These are phyloP conservation scores for Malus sieversii DNA, from an alignment of 306 rosid genomes.

Conservation along the genomic window DNA sequence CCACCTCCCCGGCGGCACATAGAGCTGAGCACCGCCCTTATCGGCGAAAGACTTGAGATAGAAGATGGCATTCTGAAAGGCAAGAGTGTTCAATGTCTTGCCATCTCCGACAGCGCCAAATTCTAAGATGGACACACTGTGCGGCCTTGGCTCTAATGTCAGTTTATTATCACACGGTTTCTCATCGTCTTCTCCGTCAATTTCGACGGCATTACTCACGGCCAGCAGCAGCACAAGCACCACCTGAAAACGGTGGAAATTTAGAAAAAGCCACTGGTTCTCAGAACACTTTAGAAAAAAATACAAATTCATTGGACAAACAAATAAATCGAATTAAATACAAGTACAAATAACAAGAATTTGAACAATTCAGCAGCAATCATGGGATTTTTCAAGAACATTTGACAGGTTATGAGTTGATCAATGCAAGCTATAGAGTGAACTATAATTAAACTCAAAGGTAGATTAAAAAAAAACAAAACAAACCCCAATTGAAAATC, in stretches of 20 bases:
- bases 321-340: background rate
- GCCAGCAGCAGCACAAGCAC: conserved; percentile 70
- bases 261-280: conserved; percentile 22
- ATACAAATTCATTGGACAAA: background rate
- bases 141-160: conserved; percentile 69
- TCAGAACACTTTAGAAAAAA: background rate
- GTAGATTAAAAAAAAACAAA: background rate
- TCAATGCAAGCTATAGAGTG: conserved; percentile 3
- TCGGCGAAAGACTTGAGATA: conserved; percentile 95
- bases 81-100: conserved; percentile 75
- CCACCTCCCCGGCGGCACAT: conserved; percentile 88
- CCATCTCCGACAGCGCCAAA: conserved; percentile 99
- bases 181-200: conserved; percentile 33
- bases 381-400: background rate
- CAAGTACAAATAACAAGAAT: background rate
- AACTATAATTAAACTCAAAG: background rate
- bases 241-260: conserved; percentile 39
- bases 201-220: conserved; percentile 51
- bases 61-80: conserved; percentile 92
- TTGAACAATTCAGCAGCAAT: background rate
- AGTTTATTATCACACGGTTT: conserved; percentile 47
- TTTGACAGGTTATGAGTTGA: background rate
- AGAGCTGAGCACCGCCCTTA: conserved; percentile 98
- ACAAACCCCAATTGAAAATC: background rate
- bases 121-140: conserved; percentile 83